Evolutionary conservation across 768 basidiomycete genomes (phyloP).

Genomic region (Rhodotorula babjevae): DNA sequence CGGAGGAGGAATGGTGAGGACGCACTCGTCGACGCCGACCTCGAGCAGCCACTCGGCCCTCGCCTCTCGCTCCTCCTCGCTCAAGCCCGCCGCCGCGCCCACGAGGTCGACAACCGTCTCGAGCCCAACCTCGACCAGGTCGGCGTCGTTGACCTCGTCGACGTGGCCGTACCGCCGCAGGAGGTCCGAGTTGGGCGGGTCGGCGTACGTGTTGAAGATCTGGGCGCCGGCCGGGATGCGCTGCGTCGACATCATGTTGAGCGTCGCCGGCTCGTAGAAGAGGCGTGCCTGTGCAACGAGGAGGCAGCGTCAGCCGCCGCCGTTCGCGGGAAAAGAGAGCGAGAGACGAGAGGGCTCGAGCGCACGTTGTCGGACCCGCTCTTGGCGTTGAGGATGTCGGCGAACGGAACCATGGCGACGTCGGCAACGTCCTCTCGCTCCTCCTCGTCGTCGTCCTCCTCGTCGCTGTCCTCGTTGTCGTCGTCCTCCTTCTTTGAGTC

Average conservation of each 20-base stretch:
- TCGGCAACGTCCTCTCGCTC: slow-evolving; percentile 52
- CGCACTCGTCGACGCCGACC: slow-evolving; percentile 78
- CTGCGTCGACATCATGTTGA: slow-evolving; percentile 77
- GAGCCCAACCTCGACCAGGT: slow-evolving; percentile 42
- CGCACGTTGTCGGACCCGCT: slow-evolving; percentile 74
- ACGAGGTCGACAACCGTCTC: slow-evolving; percentile 40
- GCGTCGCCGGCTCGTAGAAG: slow-evolving; percentile 65
- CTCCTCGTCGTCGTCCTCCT: slow-evolving; percentile 30
- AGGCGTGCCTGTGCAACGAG: slow-evolving; percentile 63
- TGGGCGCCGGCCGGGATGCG: slow-evolving; percentile 72
- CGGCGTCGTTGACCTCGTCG: slow-evolving; percentile 53
- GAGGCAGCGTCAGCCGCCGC: too few relatives aligned
- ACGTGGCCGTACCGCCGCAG: slow-evolving; percentile 92
- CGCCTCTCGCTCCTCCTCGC: slow-evolving; percentile 50
- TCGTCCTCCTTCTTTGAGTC: slow-evolving; percentile 48
- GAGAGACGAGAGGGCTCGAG: too few relatives aligned
- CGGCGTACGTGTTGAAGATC: slow-evolving; percentile 96
- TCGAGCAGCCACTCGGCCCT: slow-evolving; percentile 93
- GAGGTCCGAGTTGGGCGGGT: slow-evolving; percentile 82
- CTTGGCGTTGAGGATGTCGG: slow-evolving; percentile 90
- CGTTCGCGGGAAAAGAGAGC: too few relatives aligned
- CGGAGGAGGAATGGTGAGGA: not conserved
- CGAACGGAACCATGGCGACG: slow-evolving; percentile 90
- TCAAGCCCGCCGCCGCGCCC: slow-evolving; percentile 14
- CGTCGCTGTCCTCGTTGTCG: slow-evolving; percentile 47